Conservation (phyloP, 805 yeast species). For the Wickerhamiella sorbophila region DNA sequence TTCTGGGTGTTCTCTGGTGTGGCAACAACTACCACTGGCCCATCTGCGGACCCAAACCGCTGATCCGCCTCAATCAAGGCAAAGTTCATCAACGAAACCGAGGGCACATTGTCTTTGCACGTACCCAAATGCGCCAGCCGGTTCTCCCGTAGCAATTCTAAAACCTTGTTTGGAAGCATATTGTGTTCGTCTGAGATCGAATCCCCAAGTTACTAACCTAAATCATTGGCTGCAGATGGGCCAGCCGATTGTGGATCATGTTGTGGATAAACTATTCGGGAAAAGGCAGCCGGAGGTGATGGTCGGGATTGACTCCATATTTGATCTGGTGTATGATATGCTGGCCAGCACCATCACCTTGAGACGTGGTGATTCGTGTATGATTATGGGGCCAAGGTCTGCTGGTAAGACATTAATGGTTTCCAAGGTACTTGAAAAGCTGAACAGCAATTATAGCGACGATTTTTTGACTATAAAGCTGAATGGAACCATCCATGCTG, state of each 20-base stretch:
- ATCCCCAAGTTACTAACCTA: too few species aligned
- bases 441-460: conserved; percentile 28
- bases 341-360: conserved; percentile 50
- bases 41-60: conserved; percentile 21
- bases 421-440: conserved; percentile 37
- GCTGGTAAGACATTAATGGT: conserved; percentile 61
- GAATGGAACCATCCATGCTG: conserved; percentile 57
- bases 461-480: conserved; percentile 49
- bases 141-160: conserved; percentile 12
- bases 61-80: conserved; percentile 32
- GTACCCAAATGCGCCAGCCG: conserved; percentile 66
- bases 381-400: conserved; percentile 68
- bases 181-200: background rate
- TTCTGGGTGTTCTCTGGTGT: conserved; percentile 62
- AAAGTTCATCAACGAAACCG: conserved; percentile 85
- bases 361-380: conserved; percentile 67
- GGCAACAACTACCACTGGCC: conserved; percentile 44
- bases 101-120: conserved; percentile 57
- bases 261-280: conserved; percentile 22
- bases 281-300: conserved; percentile 16
- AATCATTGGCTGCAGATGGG: too few species aligned
- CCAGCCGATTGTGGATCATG: conserved; percentile 8
- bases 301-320: conserved; percentile 27
- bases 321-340: conserved; percentile 39
- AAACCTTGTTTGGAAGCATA: conserved; percentile 10